Conservation (phyloP, 1,139 yeast species). For the Diutina catenulata region DNA sequence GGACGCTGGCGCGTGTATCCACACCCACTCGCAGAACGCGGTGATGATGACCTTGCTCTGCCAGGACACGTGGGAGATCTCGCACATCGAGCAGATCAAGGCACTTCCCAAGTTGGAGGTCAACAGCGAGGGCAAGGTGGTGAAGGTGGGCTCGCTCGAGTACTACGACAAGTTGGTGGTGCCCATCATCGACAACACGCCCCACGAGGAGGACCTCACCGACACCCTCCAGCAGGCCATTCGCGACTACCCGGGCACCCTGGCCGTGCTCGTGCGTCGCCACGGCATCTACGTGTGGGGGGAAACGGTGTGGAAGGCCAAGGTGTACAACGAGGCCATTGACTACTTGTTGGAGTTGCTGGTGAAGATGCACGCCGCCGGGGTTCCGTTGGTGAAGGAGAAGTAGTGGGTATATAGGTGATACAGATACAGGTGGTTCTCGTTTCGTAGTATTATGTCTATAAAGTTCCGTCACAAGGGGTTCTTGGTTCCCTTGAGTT, state of each 20-base stretch:
- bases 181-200: conserved; percentile 86
- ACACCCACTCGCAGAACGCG: conserved; percentile 86
- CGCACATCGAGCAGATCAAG: conserved; percentile 84
- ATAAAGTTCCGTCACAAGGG: conserved; percentile 16
- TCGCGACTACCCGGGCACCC: conserved; percentile 55
- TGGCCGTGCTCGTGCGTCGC: conserved; percentile 83
- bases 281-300: conserved; percentile 98
- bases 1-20: conserved; percentile 87
- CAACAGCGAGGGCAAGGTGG: conserved; percentile 32
- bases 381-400: conserved; percentile 32
- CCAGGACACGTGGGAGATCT: conserved; percentile 49
- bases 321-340: conserved; percentile 83
- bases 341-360: conserved; percentile 83
- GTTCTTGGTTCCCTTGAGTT: conserved; percentile 31
- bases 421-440: background rate
- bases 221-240: conserved; percentile 56
- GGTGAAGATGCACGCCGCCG: conserved; percentile 60
- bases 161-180: conserved; percentile 66
- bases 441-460: background rate
- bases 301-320: conserved; percentile 83
- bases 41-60: conserved; percentile 69
- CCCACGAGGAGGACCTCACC: conserved; percentile 79
- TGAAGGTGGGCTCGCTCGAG: conserved; percentile 54
- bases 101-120: conserved; percentile 53
- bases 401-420: background rate